Evolutionary conservation across 2,329 filamentous ascomycete species (phyloP), one percentile per base, ranked within the genome.

Genomic region (Trichoderma brevicompactum): DNA sequence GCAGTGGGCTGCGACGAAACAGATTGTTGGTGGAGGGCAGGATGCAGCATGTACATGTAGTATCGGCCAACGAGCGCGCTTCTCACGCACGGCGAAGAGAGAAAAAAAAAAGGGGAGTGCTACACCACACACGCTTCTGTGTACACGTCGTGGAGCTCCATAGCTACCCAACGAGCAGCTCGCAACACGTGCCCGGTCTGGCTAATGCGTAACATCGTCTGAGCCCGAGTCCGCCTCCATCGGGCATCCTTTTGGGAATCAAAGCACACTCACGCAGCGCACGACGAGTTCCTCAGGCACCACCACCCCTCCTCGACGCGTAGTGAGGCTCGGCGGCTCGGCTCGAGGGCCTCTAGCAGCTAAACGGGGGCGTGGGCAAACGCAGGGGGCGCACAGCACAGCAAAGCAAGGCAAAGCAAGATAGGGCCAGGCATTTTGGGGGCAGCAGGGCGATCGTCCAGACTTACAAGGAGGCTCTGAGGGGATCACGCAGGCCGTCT

Each of bases 401-500:
- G n/a, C n/a, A n/a, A n/a, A n/a, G n/a, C n/a, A n/a, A n/a, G n/a
- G 40, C n/a, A 38, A 9, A 28, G 19, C 36, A 38, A 10, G 40
- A 43, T 7, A 56, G 41, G 17, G 65, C 38, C 40, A 43, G 10
- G 13, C 6, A n/a, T n/a, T n/a, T n/a, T n/a, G n/a, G n/a, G n/a
- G n/a, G n/a, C n/a, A n/a, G n/a, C n/a, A n/a, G n/a, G n/a, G n/a
- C n/a, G 65, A 46, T n/a, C 43, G 46, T 38, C 46, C 12, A 64
- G 38, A 66, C 79, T 72, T 74, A 82, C 80, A 82, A 65, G 80
- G 80, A 58, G 80, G 80, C 65, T 76, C 72, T 10, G 73, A 73
- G 36, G 78, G 75, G 63, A 82, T 82, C 7, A 82, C 76, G 69
- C 80, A 82, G n/a, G 79, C 80, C 48, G 79, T 81, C 72, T 82